Conservation (phyloP, 2,329 filamentous ascomycete genomes). For the Colletotrichum plurivorum region DNA sequence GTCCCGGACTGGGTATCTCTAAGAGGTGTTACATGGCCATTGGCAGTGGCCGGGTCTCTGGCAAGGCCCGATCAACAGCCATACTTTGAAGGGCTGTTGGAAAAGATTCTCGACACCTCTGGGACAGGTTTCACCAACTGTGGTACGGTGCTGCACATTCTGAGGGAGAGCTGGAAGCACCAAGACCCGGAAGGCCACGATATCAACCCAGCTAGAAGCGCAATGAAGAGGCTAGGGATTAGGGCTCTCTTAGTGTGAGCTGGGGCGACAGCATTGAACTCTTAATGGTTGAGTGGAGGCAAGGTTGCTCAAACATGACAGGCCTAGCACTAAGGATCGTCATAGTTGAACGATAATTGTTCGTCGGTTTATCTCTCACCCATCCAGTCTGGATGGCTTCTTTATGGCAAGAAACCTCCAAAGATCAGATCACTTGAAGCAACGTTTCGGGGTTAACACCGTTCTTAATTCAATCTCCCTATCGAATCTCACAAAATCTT, state of each 20-base stretch:
- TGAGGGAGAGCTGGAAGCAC: slow-evolving; percentile 25
- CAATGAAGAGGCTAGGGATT: slow-evolving; percentile 19
- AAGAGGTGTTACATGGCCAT: slow-evolving; percentile 30
- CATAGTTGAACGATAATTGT: no score
- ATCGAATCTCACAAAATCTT: no score
- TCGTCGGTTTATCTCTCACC: no score
- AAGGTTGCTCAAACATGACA: no score
- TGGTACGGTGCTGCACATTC: slow-evolving; percentile 15
- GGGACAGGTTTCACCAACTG: slow-evolving; percentile 31
- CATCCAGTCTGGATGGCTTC: no score
- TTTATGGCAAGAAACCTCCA: no score
- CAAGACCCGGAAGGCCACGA: background rate
- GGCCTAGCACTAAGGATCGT: no score
- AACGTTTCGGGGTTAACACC: no score
- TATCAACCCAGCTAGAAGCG: slow-evolving; percentile 2
- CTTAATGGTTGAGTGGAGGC: no score
- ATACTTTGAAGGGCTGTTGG: slow-evolving; percentile 25
- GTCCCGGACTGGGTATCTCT: slow-evolving; percentile 9
- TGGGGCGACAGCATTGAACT: no score
- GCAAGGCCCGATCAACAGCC: slow-evolving; percentile 15
- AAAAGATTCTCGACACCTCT: slow-evolving; percentile 15
- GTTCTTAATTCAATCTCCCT: no score
- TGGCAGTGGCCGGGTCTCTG: slow-evolving; percentile 28
- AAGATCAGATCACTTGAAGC: no score
- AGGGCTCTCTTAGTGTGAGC: slow-evolving; percentile 21